Evolutionary conservation across 139 green algal genomes (phyloP).

Genomic region (Micractinium conductrix): DNA sequence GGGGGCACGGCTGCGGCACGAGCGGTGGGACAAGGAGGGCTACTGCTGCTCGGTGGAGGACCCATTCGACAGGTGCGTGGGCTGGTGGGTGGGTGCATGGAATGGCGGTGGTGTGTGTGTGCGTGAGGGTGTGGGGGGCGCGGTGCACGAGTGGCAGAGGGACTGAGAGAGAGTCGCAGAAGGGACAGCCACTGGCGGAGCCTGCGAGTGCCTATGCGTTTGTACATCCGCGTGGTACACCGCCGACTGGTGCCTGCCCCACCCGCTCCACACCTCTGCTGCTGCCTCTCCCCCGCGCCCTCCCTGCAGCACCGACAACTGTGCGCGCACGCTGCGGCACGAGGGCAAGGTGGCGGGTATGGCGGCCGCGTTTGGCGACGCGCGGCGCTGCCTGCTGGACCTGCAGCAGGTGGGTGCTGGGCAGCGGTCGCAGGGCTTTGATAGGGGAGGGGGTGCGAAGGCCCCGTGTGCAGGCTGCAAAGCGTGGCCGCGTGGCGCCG

Average conservation of each 20-base stretch:
- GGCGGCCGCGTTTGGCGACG: background rate
- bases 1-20: slow-evolving; percentile 24
- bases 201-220: no score
- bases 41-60: slow-evolving; percentile 39
- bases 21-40: slow-evolving; percentile 28
- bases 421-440: no score
- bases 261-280: background rate
- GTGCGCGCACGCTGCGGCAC: slow-evolving; percentile 34
- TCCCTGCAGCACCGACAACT: slow-evolving; percentile 43
- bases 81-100: no score
- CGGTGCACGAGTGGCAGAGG: no score
- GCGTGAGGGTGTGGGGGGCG: no score
- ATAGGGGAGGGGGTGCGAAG: background rate
- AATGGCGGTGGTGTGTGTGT: no score
- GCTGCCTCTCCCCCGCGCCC: no score
- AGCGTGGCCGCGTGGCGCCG: no score
- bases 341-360: background rate
- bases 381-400: background rate
- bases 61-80: slow-evolving; percentile 41
- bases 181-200: no score
- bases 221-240: no score
- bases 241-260: background rate
- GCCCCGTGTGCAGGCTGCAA: background rate
- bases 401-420: background rate
- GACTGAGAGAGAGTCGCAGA: no score